Evolutionary conservation across 306 rosid species (phyloP).

Genomic region (Inga leiocalycina): DNA sequence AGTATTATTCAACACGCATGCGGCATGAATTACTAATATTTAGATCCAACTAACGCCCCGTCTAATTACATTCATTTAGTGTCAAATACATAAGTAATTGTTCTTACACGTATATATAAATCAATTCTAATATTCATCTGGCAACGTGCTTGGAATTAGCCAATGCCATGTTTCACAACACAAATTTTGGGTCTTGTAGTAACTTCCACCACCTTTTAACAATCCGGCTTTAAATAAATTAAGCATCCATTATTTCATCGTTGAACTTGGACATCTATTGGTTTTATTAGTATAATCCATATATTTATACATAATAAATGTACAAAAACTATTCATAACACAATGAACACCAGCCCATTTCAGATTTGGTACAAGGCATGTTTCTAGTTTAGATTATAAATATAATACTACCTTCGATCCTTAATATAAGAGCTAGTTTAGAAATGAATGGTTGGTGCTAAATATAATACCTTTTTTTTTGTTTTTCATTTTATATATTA

Average conservation of each 20-base stretch:
- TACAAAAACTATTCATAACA: too few species aligned
- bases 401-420: too few species aligned
- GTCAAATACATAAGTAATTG: not conserved
- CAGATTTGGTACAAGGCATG: not conserved
- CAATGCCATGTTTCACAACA: not conserved
- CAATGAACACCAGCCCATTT: not conserved
- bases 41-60: too few species aligned
- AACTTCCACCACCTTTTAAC: conserved; percentile 4
- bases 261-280: not conserved
- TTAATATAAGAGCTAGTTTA: too few species aligned
- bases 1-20: too few species aligned
- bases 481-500: too few species aligned
- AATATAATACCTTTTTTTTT: too few species aligned
- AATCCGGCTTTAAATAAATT: not conserved
- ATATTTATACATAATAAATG: too few species aligned
- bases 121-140: too few species aligned
- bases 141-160: not conserved
- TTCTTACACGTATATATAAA: not conserved
- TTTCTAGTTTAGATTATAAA: not conserved
- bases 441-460: too few species aligned
- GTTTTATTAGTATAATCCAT: not conserved
- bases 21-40: too few species aligned
- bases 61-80: too few species aligned
- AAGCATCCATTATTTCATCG: not conserved
- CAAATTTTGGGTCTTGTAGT: not conserved